Base-by-base conservation (phyloP, 768 basidiomycete genomes). In the Imleria badia region DNA sequence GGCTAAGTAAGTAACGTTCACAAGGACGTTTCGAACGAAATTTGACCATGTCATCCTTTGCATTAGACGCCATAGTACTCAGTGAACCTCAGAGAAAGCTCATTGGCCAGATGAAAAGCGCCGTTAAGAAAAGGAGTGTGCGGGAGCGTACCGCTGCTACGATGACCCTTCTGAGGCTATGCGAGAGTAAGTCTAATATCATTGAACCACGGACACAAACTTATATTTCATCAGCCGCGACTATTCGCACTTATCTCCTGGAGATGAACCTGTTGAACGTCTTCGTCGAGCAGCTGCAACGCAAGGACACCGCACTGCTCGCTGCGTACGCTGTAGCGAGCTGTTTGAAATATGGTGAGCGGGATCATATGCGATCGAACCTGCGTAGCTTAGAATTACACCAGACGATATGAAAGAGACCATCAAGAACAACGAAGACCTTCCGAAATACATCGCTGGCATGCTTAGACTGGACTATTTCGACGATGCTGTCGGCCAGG, bases 381-480 rank as follows among this genome's bases (percentile, higher is more conserved):
- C 5, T 0, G 7, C 12, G 17, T 42, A n/a, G 29, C 40, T 55
- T 8, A 55, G 1, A 26, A 8, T 19, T 20, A 17, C 15, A 12
- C 19, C 12, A 65, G 64, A 3, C 7, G 61, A 58, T 29, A 66
- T 65, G 60, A 47, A 50, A n/a, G 42, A 52, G 9, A 35, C 20
- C 5, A 22, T 65, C 14, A 54, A 44, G 43, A 15, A 41, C 10
- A 52, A 55, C 7, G 38, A 48, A 10, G 29, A 20, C 29, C 41
- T 60, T 34, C 51, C 56, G 7, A 55, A 54, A 42, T 20, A 58
- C 5, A 58, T 65, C 3, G 62, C 63, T 13, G 47, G 48, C 19
- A 65, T 65, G 64, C 45, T 65, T 14, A 50, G 51, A 41, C 26
- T 56, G 11, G 61, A 65, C 47, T 66, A 49, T 38, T 65, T 65